Evolutionary conservation across 352 stramenopile genomes (phyloP).

Genomic region (Phytopythium chamaehyphon): DNA sequence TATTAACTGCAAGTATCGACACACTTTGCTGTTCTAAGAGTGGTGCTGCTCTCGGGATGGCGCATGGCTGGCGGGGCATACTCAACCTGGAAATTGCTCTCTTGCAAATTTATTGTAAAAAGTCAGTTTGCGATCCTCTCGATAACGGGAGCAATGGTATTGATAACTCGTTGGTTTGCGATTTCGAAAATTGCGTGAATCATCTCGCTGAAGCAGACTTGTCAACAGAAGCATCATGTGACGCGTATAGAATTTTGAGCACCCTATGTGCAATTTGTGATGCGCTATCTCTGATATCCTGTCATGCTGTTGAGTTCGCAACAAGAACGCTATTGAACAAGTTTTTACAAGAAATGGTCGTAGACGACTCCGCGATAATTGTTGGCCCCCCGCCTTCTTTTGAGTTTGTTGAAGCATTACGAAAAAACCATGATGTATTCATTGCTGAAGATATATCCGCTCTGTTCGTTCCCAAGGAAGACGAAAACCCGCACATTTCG

Average conservation of each 20-base stretch:
- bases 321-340: conserved; percentile 31
- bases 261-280: conserved; percentile 57
- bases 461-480: too few species aligned
- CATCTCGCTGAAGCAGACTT: conserved; percentile 13
- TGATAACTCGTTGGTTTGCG: conserved; percentile 5
- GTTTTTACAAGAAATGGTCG: conserved; percentile 9
- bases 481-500: too few species aligned
- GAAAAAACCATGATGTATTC: conserved; percentile 1
- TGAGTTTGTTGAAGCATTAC: conserved; percentile 14
- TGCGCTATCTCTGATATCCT: conserved; percentile 50
- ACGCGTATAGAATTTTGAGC: conserved; percentile 16
- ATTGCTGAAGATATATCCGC: not conserved
- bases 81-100: conserved; percentile 51
- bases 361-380: not conserved
- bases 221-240: conserved; percentile 21
- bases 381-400: conserved; percentile 20
- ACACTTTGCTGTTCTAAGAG: conserved; percentile 5
- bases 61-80: conserved; percentile 58
- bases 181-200: conserved; percentile 45
- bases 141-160: conserved; percentile 4
- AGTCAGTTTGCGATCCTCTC: not conserved
- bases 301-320: conserved; percentile 30
- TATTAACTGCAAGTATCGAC: conserved; percentile 21
- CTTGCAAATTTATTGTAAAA: conserved; percentile 26
- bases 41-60: conserved; percentile 35